Evolutionary conservation across 495 filamentous ascomycete genomes (phyloP).

Genomic region (Wilcoxina mikolae): DNA sequence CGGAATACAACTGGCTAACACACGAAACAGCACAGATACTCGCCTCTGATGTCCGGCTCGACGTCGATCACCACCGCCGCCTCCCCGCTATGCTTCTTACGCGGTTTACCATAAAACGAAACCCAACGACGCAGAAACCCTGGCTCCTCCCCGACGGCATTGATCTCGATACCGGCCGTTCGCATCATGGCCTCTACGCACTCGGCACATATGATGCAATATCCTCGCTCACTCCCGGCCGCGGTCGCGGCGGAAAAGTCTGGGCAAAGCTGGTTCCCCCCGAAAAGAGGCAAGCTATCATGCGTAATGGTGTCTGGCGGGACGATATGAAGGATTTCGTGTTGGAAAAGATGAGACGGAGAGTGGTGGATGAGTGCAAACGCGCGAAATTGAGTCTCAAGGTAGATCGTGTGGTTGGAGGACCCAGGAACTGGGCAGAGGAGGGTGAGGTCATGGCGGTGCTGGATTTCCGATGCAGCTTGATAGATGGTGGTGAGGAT

Average conservation of each 20-base stretch:
- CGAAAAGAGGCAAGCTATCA: background rate
- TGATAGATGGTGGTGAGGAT: background rate
- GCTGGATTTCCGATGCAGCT: background rate
- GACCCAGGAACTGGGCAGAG: background rate
- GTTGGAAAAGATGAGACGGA: conserved; percentile 12
- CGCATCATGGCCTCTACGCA: background rate
- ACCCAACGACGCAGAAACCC: conserved; percentile 16
- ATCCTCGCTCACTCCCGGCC: conserved; percentile 7
- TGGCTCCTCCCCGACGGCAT: conserved; percentile 21
- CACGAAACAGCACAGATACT: conserved; percentile 15
- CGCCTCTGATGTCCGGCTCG: conserved; percentile 18
- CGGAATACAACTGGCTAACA: background rate
- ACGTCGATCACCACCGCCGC: conserved; percentile 19
- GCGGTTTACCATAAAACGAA: conserved; percentile 15
- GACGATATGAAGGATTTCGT: conserved; percentile 17
- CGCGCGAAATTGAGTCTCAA: conserved; percentile 18
- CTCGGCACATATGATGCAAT: conserved; percentile 10
- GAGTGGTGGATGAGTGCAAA: conserved; percentile 29
- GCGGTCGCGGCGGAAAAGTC: conserved; percentile 1
- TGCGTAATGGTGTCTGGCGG: conserved; percentile 9
- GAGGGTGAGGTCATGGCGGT: background rate
- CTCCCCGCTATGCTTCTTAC: conserved; percentile 18
- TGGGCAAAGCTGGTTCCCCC: conserved; percentile 13
- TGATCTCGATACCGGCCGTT: conserved; percentile 6
- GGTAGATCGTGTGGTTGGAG: background rate